These are phyloP conservation scores for Rhizopogon vinicolor DNA, from an alignment of 768 basidiomycete species.

Conservation along the genomic window DNA sequence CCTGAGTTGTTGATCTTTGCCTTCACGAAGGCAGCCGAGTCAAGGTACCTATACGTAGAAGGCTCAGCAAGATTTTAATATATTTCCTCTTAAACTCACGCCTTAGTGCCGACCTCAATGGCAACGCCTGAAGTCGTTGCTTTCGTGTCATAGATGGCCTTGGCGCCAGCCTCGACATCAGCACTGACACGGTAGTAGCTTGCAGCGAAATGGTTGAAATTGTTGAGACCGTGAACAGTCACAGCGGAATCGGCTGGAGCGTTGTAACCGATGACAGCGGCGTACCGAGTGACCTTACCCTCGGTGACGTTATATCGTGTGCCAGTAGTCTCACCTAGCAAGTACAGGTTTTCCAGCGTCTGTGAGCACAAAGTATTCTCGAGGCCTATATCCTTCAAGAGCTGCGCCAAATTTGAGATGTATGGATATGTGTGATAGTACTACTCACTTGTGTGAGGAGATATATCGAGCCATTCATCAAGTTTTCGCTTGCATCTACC, in stretches of 20 bases:
- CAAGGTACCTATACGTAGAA: slow-evolving; percentile 56
- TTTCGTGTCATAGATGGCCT: slow-evolving; percentile 96
- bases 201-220: slow-evolving; percentile 89
- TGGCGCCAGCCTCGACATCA: slow-evolving; percentile 93
- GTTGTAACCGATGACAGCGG: slow-evolving; percentile 89
- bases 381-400: slow-evolving; percentile 30
- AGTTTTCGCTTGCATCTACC: slow-evolving; percentile 26
- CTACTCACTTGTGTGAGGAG: slow-evolving; percentile 35
- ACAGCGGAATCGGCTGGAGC: slow-evolving; percentile 96
- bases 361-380: slow-evolving; percentile 90
- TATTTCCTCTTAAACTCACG: slow-evolving; percentile 44
- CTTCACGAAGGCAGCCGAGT: slow-evolving; percentile 90
- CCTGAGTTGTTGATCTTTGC: slow-evolving; percentile 98
- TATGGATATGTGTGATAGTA: not conserved
- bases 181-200: slow-evolving; percentile 93
- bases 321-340: slow-evolving; percentile 51
- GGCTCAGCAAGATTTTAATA: not conserved
- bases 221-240: slow-evolving; percentile 91
- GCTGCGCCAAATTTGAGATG: not conserved
- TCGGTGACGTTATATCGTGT: slow-evolving; percentile 96
- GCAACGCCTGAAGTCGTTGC: slow-evolving; percentile 79
- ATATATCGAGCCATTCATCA: slow-evolving; percentile 17
- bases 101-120: slow-evolving; percentile 95
- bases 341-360: slow-evolving; percentile 99
- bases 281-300: slow-evolving; percentile 88